Evolutionary conservation across 371 early-diverging fungal species (phyloP).

Genomic region (Umbelopsis sp.): DNA sequence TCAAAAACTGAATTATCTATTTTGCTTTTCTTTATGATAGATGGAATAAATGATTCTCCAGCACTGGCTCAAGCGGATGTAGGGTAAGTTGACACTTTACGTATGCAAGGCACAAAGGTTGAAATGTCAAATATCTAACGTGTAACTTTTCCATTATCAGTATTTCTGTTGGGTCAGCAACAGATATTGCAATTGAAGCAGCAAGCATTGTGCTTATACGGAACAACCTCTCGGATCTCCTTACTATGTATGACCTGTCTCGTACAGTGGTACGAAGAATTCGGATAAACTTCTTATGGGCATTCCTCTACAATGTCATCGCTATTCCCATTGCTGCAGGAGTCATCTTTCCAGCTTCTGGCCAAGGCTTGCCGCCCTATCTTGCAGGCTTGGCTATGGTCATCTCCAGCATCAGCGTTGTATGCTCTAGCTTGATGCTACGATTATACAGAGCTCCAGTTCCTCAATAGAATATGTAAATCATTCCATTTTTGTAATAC

Average conservation of each 20-base stretch:
- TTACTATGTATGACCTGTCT: constrained; percentile 69
- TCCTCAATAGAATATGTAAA: constrained; percentile 9
- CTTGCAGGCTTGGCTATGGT: constrained; percentile 88
- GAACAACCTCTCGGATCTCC: constrained; percentile 69
- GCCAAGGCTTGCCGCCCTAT: constrained; percentile 64
- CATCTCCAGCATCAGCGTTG: constrained; percentile 75
- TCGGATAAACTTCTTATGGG: constrained; percentile 80
- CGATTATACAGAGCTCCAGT: constrained; percentile 52
- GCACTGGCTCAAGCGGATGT: constrained; percentile 90
- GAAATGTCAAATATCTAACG: not conserved
- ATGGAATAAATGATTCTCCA: constrained; percentile 95
- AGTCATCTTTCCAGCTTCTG: constrained; percentile 61
- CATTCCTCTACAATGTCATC: constrained; percentile 75
- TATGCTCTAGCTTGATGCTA: constrained; percentile 69
- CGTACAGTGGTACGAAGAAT: constrained; percentile 70
- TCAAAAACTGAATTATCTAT: not conserved
- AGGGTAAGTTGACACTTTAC: constrained; percentile 49
- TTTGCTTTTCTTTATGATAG: constrained; percentile 41
- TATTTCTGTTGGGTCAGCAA: constrained; percentile 77
- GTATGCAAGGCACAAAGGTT: not conserved
- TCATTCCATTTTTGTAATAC: not conserved
- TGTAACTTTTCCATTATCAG: constrained; percentile 8
- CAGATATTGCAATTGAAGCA: constrained; percentile 82
- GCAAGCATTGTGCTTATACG: constrained; percentile 76
- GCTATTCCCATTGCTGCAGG: constrained; percentile 87